A percentile compares a stretch with the other conserved stretches of the same genome.
Evolutionary conservation across 768 basidiomycete genomes (phyloP).

Genomic region (Goffeauzyma gilvescens): DNA sequence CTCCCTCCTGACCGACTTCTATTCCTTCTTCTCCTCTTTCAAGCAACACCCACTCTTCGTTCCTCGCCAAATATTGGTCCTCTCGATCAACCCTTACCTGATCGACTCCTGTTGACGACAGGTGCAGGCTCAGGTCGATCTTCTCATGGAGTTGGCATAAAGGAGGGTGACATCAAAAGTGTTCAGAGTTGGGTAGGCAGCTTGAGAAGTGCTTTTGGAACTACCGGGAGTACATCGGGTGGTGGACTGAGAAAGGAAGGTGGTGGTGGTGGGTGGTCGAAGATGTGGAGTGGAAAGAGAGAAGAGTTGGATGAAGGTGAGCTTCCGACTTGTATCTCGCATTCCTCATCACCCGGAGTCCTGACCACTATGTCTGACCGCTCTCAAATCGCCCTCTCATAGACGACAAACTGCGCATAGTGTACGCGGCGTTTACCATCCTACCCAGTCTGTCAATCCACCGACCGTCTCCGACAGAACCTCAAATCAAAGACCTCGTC

Average conservation of each 20-base stretch:
- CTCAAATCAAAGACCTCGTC: constrained; percentile 25
- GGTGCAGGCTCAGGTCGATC: constrained; percentile 17
- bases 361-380: neutral
- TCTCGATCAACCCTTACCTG: constrained; percentile 26
- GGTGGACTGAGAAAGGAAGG: neutral
- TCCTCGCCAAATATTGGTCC: constrained; percentile 26
- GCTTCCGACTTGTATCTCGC: neutral
- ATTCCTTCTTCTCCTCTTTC: constrained; percentile 25
- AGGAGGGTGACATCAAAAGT: constrained; percentile 28
- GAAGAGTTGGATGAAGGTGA: constrained; percentile 25
- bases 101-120: constrained; percentile 17
- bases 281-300: constrained; percentile 11
- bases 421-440: constrained; percentile 28
- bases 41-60: constrained; percentile 7
- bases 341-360: neutral
- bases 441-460: constrained; percentile 27
- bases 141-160: constrained; percentile 6
- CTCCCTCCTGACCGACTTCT: constrained; percentile 28
- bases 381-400: neutral
- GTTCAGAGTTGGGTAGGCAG: constrained; percentile 31
- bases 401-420: constrained; percentile 22
- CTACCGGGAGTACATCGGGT: neutral
- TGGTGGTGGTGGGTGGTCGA: constrained; percentile 6
- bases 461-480: constrained; percentile 23
- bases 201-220: constrained; percentile 23